A percentile compares a stretch with the other conserved stretches of the same genome.
Conservation (phyloP, 768 basidiomycete genomes). For the Lactarius tabidus region DNA sequence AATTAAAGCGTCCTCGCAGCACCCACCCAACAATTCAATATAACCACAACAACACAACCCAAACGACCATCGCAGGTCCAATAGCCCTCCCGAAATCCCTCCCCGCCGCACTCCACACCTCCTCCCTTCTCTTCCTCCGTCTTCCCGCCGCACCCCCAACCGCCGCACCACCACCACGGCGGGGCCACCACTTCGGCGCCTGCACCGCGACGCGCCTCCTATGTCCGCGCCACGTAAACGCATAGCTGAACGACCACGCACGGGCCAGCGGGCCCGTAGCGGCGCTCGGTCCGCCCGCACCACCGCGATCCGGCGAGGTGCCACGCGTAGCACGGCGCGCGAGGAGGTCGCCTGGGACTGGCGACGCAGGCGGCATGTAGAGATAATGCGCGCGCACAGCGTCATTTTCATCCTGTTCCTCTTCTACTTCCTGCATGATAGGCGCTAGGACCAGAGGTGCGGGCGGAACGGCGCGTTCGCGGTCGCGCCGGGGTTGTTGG, state of each 20-base stretch:
- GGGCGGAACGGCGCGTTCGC: not conserved
- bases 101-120: slow-evolving; percentile 13
- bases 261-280: not conserved
- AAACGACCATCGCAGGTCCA: slow-evolving; percentile 9
- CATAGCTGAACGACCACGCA: slow-evolving; percentile 41
- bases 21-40: not conserved
- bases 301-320: slow-evolving; percentile 11
- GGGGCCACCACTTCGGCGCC: slow-evolving; percentile 33
- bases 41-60: slow-evolving; percentile 18
- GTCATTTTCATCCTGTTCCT: slow-evolving; percentile 20
- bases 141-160: not conserved
- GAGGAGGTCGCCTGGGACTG: slow-evolving; percentile 9
- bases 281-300: not conserved
- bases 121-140: not conserved
- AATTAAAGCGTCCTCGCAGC: not conserved
- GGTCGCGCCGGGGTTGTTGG: slow-evolving; percentile 7
- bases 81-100: slow-evolving; percentile 17
- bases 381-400: slow-evolving; percentile 25
- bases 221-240: slow-evolving; percentile 52
- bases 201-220: slow-evolving; percentile 50
- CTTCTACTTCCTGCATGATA: slow-evolving; percentile 24
- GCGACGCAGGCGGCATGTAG: slow-evolving; percentile 16
- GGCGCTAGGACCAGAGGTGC: not conserved
- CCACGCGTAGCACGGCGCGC: slow-evolving; percentile 17
- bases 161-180: not conserved